These are phyloP conservation scores for Ceratocystis cacaofunesta DNA, from an alignment of 2,329 filamentous ascomycete genomes.

Conservation along the genomic window DNA sequence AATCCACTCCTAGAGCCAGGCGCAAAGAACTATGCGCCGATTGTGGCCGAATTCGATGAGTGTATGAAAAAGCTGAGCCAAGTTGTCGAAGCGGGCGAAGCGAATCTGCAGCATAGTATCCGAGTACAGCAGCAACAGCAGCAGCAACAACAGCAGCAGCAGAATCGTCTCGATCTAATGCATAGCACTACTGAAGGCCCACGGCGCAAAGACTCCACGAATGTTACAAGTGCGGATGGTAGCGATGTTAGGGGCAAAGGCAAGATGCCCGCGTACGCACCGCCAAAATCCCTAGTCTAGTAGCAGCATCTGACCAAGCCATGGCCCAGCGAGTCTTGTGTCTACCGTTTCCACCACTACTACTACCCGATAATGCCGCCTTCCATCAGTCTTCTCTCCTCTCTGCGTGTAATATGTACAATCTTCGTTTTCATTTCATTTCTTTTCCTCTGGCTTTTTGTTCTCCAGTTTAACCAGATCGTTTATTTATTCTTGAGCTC, in stretches of 20 bases:
- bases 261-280: background rate
- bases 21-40: conserved; percentile 30
- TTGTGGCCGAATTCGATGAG: conserved; percentile 43
- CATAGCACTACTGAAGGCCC: background rate
- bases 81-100: conserved; percentile 38
- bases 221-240: conserved; percentile 14
- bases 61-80: conserved; percentile 40
- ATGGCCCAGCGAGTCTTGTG: too few relatives aligned
- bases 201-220: background rate
- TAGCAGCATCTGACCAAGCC: background rate
- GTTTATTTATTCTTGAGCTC: background rate
- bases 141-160: conserved; percentile 13
- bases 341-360: too few relatives aligned
- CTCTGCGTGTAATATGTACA: background rate
- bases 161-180: conserved; percentile 2
- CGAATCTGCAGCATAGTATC: conserved; percentile 25
- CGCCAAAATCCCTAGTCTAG: background rate
- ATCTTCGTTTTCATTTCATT: background rate
- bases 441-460: background rate
- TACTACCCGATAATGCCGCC: background rate
- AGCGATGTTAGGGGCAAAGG: background rate
- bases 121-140: conserved; percentile 15
- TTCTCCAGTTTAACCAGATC: background rate
- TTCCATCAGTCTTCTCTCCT: background rate
- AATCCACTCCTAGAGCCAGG: conserved; percentile 19